Base-by-base conservation (phyloP, 192 early-diverging fungal genomes). In the Oehlia diaphana region DNA sequence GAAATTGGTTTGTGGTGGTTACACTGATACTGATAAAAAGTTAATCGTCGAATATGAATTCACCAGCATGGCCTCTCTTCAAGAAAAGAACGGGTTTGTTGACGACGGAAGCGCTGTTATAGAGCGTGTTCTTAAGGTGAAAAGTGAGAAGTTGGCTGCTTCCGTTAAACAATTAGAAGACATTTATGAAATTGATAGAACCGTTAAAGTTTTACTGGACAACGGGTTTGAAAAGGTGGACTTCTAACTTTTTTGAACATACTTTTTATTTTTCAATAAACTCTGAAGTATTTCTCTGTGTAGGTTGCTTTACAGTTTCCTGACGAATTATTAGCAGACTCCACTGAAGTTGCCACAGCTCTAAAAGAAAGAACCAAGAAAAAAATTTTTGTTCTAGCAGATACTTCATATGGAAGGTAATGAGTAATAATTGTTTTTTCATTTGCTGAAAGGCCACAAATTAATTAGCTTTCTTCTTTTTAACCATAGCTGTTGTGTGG, bases 261-360 rank as follows among this genome's bases (percentile, higher is more conserved):
- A 42, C 3, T 37, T 50, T 79, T 2, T 47, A 47, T 13, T 47
- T 12, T 47, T 63, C 37, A 75, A 35, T 42, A 42, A 42, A 0
- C 0, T 42, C 5, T 8, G 39, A 42, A 42, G 5, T 63, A 31
- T 33, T 28, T n/a, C 65, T 28, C 63, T 21, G 64, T 63, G 61
- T 77, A 89, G 80, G 87, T 94, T 10, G 93, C 93, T 3, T 89
- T 99, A 62, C 98, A 99, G 84, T 99, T 99, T 84, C 96, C 98
- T 1, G 98, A 99, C 84, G 90, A 94, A 28, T 82, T 96, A 14
- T 84, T 99, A 28, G 82, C 83, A 1, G 89, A 93, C 76, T 88
- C 96, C 1, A 89, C 92, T 2, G 75, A 86, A 14, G 90, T 98
- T 1, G 88, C 91, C 0, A 76, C 77, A 3, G 63, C 82, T 49